Percentiles rank a stretch among this genome's conserved stretches.
Conservation (phyloP, 75 land plant species). For the Cryptomeria japonica region DNA sequence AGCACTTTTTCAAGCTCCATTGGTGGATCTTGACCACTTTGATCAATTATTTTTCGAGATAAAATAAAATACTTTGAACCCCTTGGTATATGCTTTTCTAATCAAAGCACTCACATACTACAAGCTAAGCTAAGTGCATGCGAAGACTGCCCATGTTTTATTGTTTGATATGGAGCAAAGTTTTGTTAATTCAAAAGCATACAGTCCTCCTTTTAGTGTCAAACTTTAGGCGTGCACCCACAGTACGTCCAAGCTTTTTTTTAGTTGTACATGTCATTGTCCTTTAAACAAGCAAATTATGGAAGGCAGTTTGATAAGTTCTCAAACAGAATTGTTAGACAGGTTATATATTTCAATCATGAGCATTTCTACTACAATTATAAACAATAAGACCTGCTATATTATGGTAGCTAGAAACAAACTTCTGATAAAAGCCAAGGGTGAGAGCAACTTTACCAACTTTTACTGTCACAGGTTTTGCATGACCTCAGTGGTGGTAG, state of each 20-base stretch:
- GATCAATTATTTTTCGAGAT: no score
- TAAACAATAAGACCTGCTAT: background rate
- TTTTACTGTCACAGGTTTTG: background rate
- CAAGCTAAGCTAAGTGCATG: no score
- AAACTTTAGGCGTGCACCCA: background rate
- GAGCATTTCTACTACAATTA: background rate
- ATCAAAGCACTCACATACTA: no score
- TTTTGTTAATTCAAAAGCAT: no score
- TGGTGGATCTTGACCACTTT: no score
- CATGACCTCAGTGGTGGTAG: background rate
- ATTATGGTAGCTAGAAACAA: background rate
- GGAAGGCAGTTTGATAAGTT: background rate
- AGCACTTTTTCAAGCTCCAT: no score
- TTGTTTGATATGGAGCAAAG: no score
- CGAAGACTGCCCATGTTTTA: no score
- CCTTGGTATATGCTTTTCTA: no score
- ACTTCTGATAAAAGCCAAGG: background rate
- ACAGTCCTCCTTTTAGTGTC: no score
- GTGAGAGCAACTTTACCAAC: background rate
- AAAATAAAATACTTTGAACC: no score
- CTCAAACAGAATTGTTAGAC: background rate
- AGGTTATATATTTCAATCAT: background rate
- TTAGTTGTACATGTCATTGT: background rate
- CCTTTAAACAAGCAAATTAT: background rate
- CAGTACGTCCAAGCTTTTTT: background rate